Evolutionary conservation across 768 basidiomycete species (phyloP), one percentile per base, ranked within the genome.

Genomic region (Psilocybe subaeruginosa): DNA sequence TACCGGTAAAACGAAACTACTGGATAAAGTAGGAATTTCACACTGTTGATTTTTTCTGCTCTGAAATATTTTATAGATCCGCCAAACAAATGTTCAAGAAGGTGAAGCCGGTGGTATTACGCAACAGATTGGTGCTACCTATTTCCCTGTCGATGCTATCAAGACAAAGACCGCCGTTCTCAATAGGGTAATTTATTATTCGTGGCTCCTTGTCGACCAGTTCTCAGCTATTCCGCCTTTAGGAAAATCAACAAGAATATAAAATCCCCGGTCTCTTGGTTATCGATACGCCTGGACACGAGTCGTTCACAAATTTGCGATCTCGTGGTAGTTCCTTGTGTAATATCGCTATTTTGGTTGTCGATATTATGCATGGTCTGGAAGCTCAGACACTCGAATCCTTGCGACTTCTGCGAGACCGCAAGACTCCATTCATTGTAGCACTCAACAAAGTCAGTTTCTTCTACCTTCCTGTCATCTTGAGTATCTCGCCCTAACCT

Each of bases 61-160:
- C 48, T 56, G 35, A 55, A 47, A 48, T 41, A 57, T 31, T 51
- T 17, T 27, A 39, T 56, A 97, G 95, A 99, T 99, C 73, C 95
- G 97, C 67, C 97, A 99, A 90, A 99, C 97, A 4, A 98, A 98
- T 67, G 97, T 99, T 19, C 96, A 98, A 76, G 97, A 98, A 73
- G 97, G 97, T 57, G 97, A 99, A 85, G 97, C 97, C 2, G 97
- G 97, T 66, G 97, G 97, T 78, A 99, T 99, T 74, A 99, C 97
- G 0, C 97, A 99, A 75, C 97, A 99, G 74, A 99, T 99, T 66
- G 97, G 97, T 82, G 97, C 97, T 19, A 99, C 97, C 0, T 99
- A 96, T 81, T 99, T 99, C 87, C 97, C 97, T 37, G 90, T 91
- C 33, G 92, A 94, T 4, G 96, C 97, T 6, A 97, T 99, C 75